Base-by-base conservation (phyloP, 2,329 filamentous ascomycete genomes). In the Emericellopsis cladophorae region DNA sequence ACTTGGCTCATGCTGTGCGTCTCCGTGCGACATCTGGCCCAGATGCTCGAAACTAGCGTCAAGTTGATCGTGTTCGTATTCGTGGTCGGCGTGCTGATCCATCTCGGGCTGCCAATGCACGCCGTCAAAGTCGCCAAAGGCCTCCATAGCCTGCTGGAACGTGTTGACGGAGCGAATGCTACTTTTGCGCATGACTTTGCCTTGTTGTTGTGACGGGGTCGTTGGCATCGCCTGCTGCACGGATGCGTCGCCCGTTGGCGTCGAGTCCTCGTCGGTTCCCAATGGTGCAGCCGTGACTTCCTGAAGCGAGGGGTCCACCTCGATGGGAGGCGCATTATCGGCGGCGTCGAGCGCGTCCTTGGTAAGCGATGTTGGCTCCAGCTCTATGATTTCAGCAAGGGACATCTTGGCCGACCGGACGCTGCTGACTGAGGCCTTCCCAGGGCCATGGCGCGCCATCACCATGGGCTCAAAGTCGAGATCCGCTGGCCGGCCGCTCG, bases 41-140 rank as follows among this genome's bases (percentile, higher is more conserved):
- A 12, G 26, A 7, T 29, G 9, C 26, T 29, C 9, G 32, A 35
- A 35, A 35, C 18, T 4, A 10, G n/a, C n/a, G 32, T 15, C 12
- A 16, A 7, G 36, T 29, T 33, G 38, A n/a, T 31, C 26, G 31
- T 33, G 24, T 22, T 39, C 36, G 6, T 45, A 44, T 16, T 54
- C 51, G 16, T 12, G 21, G 11, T 38, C 21, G 7, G 9, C n/a
- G 9, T 29, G 15, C 16, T 49, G 48, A 14, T 64, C 62, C 18
- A 49, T 48, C 7, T 77, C 70, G 4, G 79, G 73, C 23, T 75
- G 71, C 55, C 79, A 86, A 54, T 90, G 84, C 12, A 82, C 80
- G 31, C 85, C 85, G 54, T 92, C 85, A 53, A 92, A 92, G 55
- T 89, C 84, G 34, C 77, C 73, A 64, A 90, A 92, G 4, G 84